Conservation (phyloP, 768 basidiomycete species). For the Suillus plorans region DNA sequence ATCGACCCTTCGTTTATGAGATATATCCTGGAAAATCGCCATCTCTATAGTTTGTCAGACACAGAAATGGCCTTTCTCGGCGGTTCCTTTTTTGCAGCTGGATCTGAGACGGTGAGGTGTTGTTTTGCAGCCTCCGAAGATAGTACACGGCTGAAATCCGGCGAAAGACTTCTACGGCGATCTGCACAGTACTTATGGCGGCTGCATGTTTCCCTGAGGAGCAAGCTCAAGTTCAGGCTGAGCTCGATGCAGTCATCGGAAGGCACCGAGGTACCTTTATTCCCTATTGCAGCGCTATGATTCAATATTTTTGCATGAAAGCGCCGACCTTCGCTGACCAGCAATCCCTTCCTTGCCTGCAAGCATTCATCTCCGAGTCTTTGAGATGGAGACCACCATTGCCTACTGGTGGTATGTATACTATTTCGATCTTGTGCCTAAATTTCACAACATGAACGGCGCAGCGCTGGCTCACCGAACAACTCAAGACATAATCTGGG, state of each 20-base stretch:
- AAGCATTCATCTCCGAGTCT: neutral
- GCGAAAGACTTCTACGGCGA: neutral
- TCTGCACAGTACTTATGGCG: neutral
- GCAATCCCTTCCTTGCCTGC: neutral
- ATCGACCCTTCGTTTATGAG: neutral
- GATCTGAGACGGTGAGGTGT: neutral
- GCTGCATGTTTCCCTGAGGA: neutral
- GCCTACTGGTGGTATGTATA: neutral
- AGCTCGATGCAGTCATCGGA: neutral
- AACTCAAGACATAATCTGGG: neutral
- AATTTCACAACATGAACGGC: neutral
- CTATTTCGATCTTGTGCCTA: neutral
- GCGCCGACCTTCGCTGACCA: neutral
- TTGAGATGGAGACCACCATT: neutral
- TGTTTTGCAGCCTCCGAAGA: neutral
- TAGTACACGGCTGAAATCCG: neutral
- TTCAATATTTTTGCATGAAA: neutral
- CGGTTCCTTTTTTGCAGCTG: neutral
- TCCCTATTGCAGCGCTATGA: neutral
- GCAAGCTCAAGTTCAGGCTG: neutral
- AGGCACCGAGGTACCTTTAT: neutral
- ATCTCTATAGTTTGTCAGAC: neutral
- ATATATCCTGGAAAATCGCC: neutral
- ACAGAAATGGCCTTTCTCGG: neutral
- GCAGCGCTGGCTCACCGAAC: neutral